phyloP scores from a whole-genome alignment of 2,329 filamentous ascomycete genomes.

The Aspergillus sp. region DNA sequence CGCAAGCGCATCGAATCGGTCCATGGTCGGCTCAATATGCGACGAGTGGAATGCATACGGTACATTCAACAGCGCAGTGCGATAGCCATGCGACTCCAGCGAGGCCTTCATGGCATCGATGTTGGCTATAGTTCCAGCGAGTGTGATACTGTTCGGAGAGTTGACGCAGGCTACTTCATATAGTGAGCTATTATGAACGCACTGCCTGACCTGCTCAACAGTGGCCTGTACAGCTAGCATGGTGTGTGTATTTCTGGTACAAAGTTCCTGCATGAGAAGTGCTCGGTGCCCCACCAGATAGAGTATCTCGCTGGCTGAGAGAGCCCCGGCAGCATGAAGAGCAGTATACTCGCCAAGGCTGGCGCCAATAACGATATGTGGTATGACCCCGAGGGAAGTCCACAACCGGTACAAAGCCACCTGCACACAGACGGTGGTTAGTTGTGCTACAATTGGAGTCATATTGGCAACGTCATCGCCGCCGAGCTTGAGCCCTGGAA shows the following conservation, averaged over 20 bases:
- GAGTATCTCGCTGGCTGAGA: conserved; percentile 30
- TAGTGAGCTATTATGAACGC: conserved; percentile 15
- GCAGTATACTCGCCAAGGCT: conserved; percentile 41
- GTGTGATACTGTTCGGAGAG: conserved; percentile 45
- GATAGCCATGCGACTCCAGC: conserved; percentile 40
- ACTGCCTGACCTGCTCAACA: conserved; percentile 46
- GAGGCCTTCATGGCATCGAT: conserved; percentile 34
- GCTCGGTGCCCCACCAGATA: conserved; percentile 35
- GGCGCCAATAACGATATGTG: conserved; percentile 47
- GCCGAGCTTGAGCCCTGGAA: conserved; percentile 32
- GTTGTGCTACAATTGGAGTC: conserved; percentile 28
- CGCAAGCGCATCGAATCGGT: conserved; percentile 42
- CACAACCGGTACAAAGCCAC: conserved; percentile 45
- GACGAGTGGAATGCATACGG: conserved; percentile 53
- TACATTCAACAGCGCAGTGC: conserved; percentile 45
- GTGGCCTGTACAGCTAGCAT: conserved; percentile 50
- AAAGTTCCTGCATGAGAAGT: conserved; percentile 25
- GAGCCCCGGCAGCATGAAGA: conserved; percentile 29
- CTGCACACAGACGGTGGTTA: conserved; percentile 42
- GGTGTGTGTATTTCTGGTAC: conserved; percentile 27
- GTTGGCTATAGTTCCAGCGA: conserved; percentile 37
- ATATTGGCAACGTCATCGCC: conserved; percentile 27
- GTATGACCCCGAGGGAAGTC: conserved; percentile 40
- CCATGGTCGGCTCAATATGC: conserved; percentile 51
- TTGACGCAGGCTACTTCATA: conserved; percentile 46